Conservation (phyloP, 2,329 filamentous ascomycete genomes). For the Penicillium frequentans region DNA sequence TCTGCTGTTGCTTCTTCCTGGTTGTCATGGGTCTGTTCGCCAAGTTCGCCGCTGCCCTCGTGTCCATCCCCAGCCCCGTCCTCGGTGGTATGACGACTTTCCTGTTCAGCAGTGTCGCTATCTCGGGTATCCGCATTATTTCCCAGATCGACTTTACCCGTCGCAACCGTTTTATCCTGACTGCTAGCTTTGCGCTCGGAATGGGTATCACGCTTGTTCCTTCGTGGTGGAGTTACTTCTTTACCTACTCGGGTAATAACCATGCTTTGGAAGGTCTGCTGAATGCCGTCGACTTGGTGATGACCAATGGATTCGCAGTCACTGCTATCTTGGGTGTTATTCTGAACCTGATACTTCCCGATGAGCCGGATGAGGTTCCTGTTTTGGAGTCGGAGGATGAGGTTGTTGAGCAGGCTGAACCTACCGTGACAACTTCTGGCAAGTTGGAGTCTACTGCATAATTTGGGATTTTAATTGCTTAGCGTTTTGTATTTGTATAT, state of each 20-base stretch:
- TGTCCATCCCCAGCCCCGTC: slow-evolving; percentile 59
- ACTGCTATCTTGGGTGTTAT: slow-evolving; percentile 71
- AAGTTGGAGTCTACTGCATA: slow-evolving; percentile 9
- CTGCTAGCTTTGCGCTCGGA: slow-evolving; percentile 60
- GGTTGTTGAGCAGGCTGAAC: slow-evolving; percentile 6
- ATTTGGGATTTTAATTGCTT: background rate
- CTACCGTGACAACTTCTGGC: background rate
- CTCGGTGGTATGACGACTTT: slow-evolving; percentile 59
- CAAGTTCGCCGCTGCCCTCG: slow-evolving; percentile 68
- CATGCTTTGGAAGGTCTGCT: slow-evolving; percentile 64
- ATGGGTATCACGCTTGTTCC: slow-evolving; percentile 54
- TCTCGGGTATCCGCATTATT: slow-evolving; percentile 67
- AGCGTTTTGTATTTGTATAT: background rate
- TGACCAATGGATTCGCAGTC: slow-evolving; percentile 63
- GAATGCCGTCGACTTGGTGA: slow-evolving; percentile 60
- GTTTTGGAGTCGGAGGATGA: slow-evolving; percentile 24
- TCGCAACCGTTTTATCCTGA: slow-evolving; percentile 66
- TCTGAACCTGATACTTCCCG: slow-evolving; percentile 70
- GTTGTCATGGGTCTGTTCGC: slow-evolving; percentile 69
- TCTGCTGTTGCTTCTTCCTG: slow-evolving; percentile 65
- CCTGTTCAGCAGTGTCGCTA: slow-evolving; percentile 65
- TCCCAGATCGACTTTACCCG: slow-evolving; percentile 62
- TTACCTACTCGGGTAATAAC: slow-evolving; percentile 55
- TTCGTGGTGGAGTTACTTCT: slow-evolving; percentile 50
- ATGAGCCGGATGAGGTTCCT: slow-evolving; percentile 70